Percentiles rank a stretch among this genome's conserved stretches.
phyloP scores from a whole-genome alignment of 2,329 filamentous ascomycete species.

The Pseudofabraea citricarpa region DNA sequence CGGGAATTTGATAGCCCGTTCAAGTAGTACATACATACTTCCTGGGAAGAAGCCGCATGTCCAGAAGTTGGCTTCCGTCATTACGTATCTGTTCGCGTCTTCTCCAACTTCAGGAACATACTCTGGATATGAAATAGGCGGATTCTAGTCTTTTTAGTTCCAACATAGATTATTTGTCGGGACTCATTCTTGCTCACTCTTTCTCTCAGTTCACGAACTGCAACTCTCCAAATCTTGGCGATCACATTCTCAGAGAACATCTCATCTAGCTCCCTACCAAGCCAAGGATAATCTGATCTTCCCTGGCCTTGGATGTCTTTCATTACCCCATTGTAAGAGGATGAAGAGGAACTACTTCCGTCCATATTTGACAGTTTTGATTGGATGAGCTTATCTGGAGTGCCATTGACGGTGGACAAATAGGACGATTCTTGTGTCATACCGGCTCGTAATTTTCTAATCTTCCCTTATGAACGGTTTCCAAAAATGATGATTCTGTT shows the following conservation, averaged over 20 bases:
- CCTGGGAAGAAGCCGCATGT: conserved; percentile 8
- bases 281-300: too few relatives aligned
- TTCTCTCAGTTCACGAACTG: conserved; percentile 8
- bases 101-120: conserved; percentile 24
- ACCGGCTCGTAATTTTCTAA: too few relatives aligned
- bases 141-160: too few relatives aligned
- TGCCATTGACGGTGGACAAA: too few relatives aligned
- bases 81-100: conserved; percentile 12
- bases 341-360: too few relatives aligned
- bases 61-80: conserved; percentile 3
- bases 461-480: too few relatives aligned
- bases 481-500: too few relatives aligned
- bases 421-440: too few relatives aligned
- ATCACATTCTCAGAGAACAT: conserved; percentile 14
- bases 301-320: too few relatives aligned
- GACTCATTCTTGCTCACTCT: conserved; percentile 7
- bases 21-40: conserved; percentile 2
- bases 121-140: conserved; percentile 25
- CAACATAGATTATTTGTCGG: background rate
- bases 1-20: conserved; percentile 2
- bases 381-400: too few relatives aligned
- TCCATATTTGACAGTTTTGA: too few relatives aligned
- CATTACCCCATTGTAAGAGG: too few relatives aligned
- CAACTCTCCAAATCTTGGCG: conserved; percentile 17
- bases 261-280: conserved; percentile 10